Base-by-base conservation (phyloP, 257 asterid species). In the Solanum clarkiae region DNA sequence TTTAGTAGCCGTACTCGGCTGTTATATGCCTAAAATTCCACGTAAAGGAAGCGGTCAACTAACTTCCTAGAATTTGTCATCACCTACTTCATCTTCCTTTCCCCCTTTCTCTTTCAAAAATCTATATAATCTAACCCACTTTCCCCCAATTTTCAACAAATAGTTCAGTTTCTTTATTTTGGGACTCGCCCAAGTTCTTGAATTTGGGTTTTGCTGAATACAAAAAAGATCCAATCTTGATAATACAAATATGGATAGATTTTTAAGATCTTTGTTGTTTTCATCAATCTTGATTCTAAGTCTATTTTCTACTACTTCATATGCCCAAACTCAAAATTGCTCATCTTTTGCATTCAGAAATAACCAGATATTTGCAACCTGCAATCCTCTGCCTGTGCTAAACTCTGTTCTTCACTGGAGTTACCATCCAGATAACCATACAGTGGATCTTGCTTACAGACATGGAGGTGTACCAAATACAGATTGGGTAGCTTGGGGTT, bases 401-500 rank as follows among this genome's bases (percentile, higher is more conserved):
- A 85, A 81, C 90, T 84, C 98, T 3, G 89, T 91, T 90, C 89
- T 94, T 1, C 98, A 94, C 85, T 94, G 94, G 93, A 94, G 26
- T 72, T 93, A 93, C 89, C 90, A 92, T 81, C 84, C 29, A 26
- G 17, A 84, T 20, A 93, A 93, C 86, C 84, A 89, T 85, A 87
- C 93, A 1, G 88, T 90, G 13, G 94, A 94, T 36, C 83, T 94
- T 20, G 98, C 98, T 2, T 94, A 89, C 86, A 86, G 97, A 36
- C 97, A 91, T 87, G 71, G 90, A 2, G 89, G 88, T 0, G 86
- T 90, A 44, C 53, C 87, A 42, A 1, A 87, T 22, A 70, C 93
- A 32, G 82, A 87, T 62, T 95, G 98, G 97, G 92, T 92, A 0
- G 97, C 88, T 0, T 95, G 97, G 96, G 89, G 94, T 0, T 90